These are phyloP conservation scores for Trichoderma erinaceum DNA, from an alignment of 495 filamentous ascomycete species.

Conservation along the genomic window DNA sequence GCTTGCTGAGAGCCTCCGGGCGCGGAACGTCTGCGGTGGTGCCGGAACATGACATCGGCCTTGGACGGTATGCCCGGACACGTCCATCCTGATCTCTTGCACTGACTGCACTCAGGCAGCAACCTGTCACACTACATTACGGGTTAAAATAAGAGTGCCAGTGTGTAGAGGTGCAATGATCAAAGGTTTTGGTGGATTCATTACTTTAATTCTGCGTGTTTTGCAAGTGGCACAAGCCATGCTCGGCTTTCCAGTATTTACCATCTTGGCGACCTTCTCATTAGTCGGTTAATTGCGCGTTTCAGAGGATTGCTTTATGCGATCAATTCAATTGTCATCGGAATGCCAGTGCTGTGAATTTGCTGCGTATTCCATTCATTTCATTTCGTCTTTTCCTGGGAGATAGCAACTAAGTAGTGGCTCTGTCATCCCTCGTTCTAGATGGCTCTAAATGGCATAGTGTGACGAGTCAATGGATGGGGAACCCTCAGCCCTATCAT, in stretches of 20 bases:
- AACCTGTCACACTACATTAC: background rate
- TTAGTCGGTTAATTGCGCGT: background rate
- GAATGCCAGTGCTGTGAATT: too few species aligned
- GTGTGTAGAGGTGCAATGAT: too few species aligned
- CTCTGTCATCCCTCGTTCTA: too few species aligned
- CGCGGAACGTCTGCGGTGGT: background rate
- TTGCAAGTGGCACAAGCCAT: slow-evolving; percentile 9
- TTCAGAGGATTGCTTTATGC: too few species aligned
- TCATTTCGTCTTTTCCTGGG: too few species aligned
- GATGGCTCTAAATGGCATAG: too few species aligned
- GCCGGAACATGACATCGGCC: background rate
- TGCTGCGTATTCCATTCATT: too few species aligned
- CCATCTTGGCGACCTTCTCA: background rate
- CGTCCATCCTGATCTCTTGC: background rate
- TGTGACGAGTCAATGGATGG: too few species aligned
- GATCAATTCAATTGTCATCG: too few species aligned
- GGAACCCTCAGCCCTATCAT: too few species aligned
- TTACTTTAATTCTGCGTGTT: slow-evolving; percentile 1
- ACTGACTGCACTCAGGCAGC: background rate
- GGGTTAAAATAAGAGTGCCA: too few species aligned
- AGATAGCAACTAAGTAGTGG: too few species aligned
- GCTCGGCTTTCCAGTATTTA: slow-evolving; percentile 1
- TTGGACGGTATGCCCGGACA: background rate
- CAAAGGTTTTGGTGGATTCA: background rate
- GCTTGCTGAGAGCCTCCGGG: background rate